These are phyloP conservation scores for Lignosus rhinocerotis DNA, from an alignment of 1,284 basidiomycete species.

Conservation along the genomic window DNA sequence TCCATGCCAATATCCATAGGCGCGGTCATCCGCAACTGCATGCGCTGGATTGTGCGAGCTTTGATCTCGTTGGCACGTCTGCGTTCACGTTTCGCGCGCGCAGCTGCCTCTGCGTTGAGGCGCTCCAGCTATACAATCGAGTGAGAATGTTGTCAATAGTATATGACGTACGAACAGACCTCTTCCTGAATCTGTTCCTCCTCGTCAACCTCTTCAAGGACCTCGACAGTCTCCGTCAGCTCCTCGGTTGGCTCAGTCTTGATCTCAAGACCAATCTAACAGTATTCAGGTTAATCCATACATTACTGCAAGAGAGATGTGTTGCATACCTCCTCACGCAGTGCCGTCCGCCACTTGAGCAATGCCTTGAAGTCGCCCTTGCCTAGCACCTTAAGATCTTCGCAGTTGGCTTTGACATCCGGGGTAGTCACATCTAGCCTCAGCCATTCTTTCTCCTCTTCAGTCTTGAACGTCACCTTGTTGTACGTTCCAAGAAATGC, in stretches of 20 bases:
- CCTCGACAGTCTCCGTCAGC: conserved; percentile 73
- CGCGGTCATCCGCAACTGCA: conserved; percentile 97
- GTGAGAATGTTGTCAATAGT: conserved; percentile 1
- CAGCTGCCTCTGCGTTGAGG: conserved; percentile 76
- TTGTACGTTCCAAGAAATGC: conserved; percentile 83
- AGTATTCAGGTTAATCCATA: neutral
- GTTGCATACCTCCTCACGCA: conserved; percentile 76
- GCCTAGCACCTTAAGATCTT: conserved; percentile 95
- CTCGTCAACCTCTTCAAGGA: conserved; percentile 79
- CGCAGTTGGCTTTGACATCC: conserved; percentile 82
- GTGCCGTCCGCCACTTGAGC: conserved; percentile 86
- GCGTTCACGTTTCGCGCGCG: conserved; percentile 80
- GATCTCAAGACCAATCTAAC: conserved; percentile 77
- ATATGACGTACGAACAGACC: conserved; percentile 43
- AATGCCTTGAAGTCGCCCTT: conserved; percentile 96
- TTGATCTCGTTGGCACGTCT: conserved; percentile 90
- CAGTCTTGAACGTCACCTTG: conserved; percentile 80
- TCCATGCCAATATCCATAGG: conserved; percentile 96
- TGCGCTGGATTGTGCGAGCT: conserved; percentile 85
- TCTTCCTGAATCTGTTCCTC: conserved; percentile 88
- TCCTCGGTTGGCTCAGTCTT: conserved; percentile 75
- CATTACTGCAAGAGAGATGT: neutral
- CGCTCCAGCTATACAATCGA: conserved; percentile 68
- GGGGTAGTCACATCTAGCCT: conserved; percentile 70
- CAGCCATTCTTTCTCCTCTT: conserved; percentile 89